Percentiles rank a stretch among this genome's conserved stretches.
These are phyloP conservation scores for Hanseniaspora guilliermondii DNA, from an alignment of 805 yeast genomes.

Conservation along the genomic window DNA sequence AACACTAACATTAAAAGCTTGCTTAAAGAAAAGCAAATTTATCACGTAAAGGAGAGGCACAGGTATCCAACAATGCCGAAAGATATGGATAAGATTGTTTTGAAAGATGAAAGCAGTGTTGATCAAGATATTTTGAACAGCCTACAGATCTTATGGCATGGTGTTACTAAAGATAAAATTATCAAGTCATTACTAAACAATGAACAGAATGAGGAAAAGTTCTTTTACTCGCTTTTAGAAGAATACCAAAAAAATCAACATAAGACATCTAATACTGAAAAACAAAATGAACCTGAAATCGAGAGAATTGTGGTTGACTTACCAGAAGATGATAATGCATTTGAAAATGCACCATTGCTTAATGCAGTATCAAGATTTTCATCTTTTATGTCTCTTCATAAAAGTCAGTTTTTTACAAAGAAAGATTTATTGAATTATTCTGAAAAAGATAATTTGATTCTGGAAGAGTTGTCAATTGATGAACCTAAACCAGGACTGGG, in stretches of 20 bases:
- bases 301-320: background rate
- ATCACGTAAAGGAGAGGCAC: background rate
- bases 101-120: constrained; percentile 35
- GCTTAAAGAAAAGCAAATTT: constrained; percentile 4
- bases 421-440: background rate
- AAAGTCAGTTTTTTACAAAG: background rate
- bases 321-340: background rate
- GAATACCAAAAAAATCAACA: constrained; percentile 62
- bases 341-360: background rate
- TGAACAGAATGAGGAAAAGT: constrained; percentile 59
- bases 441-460: background rate
- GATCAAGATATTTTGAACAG: constrained; percentile 66
- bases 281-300: background rate
- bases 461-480: background rate
- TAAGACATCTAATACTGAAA: background rate
- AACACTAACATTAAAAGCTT: constrained; percentile 23
- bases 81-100: constrained; percentile 16
- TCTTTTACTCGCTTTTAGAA: constrained; percentile 62
- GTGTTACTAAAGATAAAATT: constrained; percentile 48
- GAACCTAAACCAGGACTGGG: constrained; percentile 5
- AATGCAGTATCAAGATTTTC: constrained; percentile 5
- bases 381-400: constrained; percentile 2
- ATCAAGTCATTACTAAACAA: constrained; percentile 42
- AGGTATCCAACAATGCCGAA: background rate
- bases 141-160: constrained; percentile 71